Evolutionary conservation across 768 basidiomycete species (phyloP).

Genomic region (Podaxis carcinomalis): DNA sequence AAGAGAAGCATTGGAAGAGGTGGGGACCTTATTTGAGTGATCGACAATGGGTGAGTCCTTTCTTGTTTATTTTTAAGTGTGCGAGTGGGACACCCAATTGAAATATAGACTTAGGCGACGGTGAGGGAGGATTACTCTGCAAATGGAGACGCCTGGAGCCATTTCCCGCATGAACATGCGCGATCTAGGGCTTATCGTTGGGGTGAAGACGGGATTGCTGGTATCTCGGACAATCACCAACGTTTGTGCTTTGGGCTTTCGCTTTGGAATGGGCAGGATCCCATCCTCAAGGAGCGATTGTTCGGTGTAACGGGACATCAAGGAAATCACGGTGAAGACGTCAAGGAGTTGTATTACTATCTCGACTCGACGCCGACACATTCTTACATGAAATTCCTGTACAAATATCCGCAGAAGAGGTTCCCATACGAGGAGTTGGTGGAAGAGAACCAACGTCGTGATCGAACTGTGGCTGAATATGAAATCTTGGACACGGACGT

Average conservation of each 20-base stretch:
- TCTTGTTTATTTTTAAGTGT: not conserved
- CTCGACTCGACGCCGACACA: slow-evolving; percentile 98
- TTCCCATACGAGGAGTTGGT: slow-evolving; percentile 96
- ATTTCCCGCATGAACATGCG: slow-evolving; percentile 92
- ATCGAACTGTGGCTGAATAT: slow-evolving; percentile 84
- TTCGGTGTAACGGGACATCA: slow-evolving; percentile 97
- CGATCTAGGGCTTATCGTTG: slow-evolving; percentile 94
- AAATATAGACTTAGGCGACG: slow-evolving; percentile 61
- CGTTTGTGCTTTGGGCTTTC: slow-evolving; percentile 87
- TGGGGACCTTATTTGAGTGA: slow-evolving; percentile 99
- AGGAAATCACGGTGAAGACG: slow-evolving; percentile 99
- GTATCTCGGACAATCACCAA: slow-evolving; percentile 96
- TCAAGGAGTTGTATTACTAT: slow-evolving; percentile 98
- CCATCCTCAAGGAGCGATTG: slow-evolving; percentile 93
- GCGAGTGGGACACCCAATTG: not conserved
- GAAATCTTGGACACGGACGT: slow-evolving; percentile 91
- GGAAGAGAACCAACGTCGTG: slow-evolving; percentile 74
- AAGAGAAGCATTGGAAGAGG: slow-evolving; percentile 91
- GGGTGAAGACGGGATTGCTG: slow-evolving; percentile 98
- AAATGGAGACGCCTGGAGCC: slow-evolving; percentile 93
- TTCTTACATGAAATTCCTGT: slow-evolving; percentile 99
- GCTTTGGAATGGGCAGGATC: slow-evolving; percentile 93
- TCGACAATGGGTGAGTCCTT: slow-evolving; percentile 86
- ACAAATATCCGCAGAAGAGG: slow-evolving; percentile 93
- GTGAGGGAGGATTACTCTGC: slow-evolving; percentile 98